Conservation (phyloP, 768 basidiomycete genomes). For the Phanerochaete sordida region DNA sequence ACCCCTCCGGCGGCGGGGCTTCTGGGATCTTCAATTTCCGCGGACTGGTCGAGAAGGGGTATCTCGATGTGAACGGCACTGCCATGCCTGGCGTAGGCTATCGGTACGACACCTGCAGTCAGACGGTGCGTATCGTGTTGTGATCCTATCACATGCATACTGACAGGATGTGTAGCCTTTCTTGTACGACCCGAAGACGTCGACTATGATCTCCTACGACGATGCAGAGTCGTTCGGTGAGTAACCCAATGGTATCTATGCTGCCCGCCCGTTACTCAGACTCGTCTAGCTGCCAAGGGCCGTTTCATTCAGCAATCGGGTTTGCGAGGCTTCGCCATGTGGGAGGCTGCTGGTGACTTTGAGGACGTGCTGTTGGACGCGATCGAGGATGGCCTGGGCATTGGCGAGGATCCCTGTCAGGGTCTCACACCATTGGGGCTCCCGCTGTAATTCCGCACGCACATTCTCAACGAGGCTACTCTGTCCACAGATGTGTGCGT, state of each 20-base stretch:
- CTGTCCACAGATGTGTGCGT: too few relatives aligned
- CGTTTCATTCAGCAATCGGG: conserved; percentile 30
- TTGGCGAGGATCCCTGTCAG: neutral
- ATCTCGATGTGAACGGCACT: conserved; percentile 45
- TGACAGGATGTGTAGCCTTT: conserved; percentile 20
- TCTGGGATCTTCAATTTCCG: conserved; percentile 61
- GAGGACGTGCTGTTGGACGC: conserved; percentile 56
- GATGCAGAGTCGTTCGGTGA: conserved; percentile 27
- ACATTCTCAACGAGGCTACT: too few relatives aligned
- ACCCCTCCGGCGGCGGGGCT: conserved; percentile 29
- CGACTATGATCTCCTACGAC: conserved; percentile 32
- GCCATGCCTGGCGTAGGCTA: conserved; percentile 46
- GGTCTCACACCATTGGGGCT: neutral
- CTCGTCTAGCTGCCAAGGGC: conserved; percentile 38
- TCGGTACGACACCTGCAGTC: conserved; percentile 29
- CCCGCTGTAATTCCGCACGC: neutral
- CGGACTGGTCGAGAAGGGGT: conserved; percentile 55
- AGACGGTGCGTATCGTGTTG: conserved; percentile 20
- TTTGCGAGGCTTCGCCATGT: conserved; percentile 43
- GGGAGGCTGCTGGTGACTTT: conserved; percentile 41
- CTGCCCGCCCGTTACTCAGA: neutral
- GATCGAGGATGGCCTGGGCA: conserved; percentile 31
- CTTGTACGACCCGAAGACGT: conserved; percentile 24
- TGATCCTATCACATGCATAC: neutral
- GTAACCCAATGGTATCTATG: too few relatives aligned